A percentile compares a stretch with the other conserved stretches of the same genome.
Evolutionary conservation across 768 basidiomycete genomes (phyloP).

Genomic region (Ramaria sp.): DNA sequence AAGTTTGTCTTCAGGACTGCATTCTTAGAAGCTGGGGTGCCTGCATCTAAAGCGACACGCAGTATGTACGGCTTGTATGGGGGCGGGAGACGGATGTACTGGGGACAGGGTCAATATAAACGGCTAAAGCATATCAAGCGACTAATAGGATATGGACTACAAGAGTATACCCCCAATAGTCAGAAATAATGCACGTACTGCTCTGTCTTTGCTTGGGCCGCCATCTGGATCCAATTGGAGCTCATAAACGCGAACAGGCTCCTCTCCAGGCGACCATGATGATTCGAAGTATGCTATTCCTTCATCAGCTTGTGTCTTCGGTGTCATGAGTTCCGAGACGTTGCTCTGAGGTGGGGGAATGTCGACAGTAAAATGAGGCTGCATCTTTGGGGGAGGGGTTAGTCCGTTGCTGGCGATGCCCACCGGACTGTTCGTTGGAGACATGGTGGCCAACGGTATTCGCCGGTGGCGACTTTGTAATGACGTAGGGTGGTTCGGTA

Average conservation of each 20-base stretch:
- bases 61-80: slow-evolving; percentile 83
- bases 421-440: not conserved
- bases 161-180: too few relatives aligned
- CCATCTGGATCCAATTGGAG: slow-evolving; percentile 83
- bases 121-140: not conserved
- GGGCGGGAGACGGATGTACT: slow-evolving; percentile 97
- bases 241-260: slow-evolving; percentile 75
- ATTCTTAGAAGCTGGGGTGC: slow-evolving; percentile 81
- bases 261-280: slow-evolving; percentile 37
- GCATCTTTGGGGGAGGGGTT: not conserved
- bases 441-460: not conserved
- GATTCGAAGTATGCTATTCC: slow-evolving; percentile 81
- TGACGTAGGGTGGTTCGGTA: not conserved
- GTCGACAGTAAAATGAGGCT: not conserved
- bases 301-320: slow-evolving; percentile 89
- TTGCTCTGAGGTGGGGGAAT: not conserved
- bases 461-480: not conserved
- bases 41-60: slow-evolving; percentile 84
- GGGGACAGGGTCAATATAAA: not conserved
- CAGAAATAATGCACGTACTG: slow-evolving; percentile 38
- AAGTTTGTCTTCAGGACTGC: slow-evolving; percentile 96
- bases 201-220: slow-evolving; percentile 75
- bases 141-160: not conserved
- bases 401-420: not conserved
- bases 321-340: slow-evolving; percentile 31